These are phyloP conservation scores for Cucurbita pepo DNA, from an alignment of 306 rosid species.

Conservation along the genomic window DNA sequence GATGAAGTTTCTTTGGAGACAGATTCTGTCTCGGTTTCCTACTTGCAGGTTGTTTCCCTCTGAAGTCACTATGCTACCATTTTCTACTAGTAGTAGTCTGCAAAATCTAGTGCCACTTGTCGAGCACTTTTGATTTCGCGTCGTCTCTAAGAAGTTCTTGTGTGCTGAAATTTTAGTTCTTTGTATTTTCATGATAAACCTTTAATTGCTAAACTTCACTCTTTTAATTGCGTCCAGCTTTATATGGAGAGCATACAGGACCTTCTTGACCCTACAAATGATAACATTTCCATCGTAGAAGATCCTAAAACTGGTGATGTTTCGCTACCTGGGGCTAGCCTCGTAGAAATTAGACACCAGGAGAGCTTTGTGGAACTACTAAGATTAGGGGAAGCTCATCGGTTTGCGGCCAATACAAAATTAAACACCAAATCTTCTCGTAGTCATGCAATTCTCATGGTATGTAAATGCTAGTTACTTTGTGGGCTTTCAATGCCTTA, in stretches of 20 bases:
- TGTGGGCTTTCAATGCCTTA: constrained; percentile 10
- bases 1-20: constrained; percentile 62
- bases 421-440: constrained; percentile 94
- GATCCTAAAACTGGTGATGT: constrained; percentile 98
- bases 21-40: constrained; percentile 74
- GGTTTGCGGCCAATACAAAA: constrained; percentile 93
- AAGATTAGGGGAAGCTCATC: constrained; percentile 89
- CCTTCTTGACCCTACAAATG: constrained; percentile 86
- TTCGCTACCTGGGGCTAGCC: constrained; percentile 84
- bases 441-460: constrained; percentile 98
- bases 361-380: constrained; percentile 70
- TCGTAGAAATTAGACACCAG: constrained; percentile 77
- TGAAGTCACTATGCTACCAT: not conserved
- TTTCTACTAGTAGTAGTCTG: not conserved
- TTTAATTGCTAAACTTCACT: constrained; percentile 8
- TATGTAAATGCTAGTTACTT: constrained; percentile 17
- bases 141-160: not conserved
- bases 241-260: constrained; percentile 98
- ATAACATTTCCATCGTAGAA: constrained; percentile 74
- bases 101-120: not conserved
- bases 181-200: not conserved
- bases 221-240: constrained; percentile 41
- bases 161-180: not conserved
- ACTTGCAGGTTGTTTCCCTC: constrained; percentile 59
- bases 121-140: not conserved